Evolutionary conservation across 2,329 filamentous ascomycete species (phyloP), one percentile per base, ranked within the genome.

Genomic region (Penicillium expansum): DNA sequence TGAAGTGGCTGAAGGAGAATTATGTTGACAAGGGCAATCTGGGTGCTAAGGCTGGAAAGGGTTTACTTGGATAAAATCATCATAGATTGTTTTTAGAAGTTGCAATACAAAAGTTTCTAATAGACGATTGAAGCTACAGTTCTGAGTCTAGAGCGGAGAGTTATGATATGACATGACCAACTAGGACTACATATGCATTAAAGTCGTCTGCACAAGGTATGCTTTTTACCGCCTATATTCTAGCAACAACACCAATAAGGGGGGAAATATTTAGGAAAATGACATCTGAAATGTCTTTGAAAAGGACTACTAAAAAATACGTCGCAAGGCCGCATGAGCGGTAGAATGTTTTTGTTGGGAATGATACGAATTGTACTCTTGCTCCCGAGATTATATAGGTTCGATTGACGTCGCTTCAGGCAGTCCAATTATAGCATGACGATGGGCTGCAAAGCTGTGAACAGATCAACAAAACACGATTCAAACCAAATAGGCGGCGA

Each of bases 11-110:
- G 27, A 66, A 64, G 51, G 48, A 50, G 22, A 42, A 44, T 11
- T 66, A 59, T 50, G 50, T 66, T 47, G 60, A 62, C 37, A 56
- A 64, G 50, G 63, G 62, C 5, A 61, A 63, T 38, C 22, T 66
- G 59, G 63, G 62, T 3, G 48, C 54, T 13, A 64, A 66, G 20
- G 13, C 4, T 37, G 63, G 62, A 13, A 59, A 52, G 47, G 59
- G 59, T 13, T 27, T 66, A 24, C 32, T 64, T 41, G 58, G 58
- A 50, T 62, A 50, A 27, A 4, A 4, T 22, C 13, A 22, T 24
- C 22, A 14, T 27, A 41, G 18, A 42, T 11, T 32, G n/a, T 14
- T 11, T 22, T 33, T 42, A 18, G 16, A 20, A 8, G 5, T 35
- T 27, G 18, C 18, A 52, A 33, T 33, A 43, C 16, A 39, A 52